These are phyloP conservation scores for Roridomyces roridus DNA, from an alignment of 768 basidiomycete species.

Conservation along the genomic window DNA sequence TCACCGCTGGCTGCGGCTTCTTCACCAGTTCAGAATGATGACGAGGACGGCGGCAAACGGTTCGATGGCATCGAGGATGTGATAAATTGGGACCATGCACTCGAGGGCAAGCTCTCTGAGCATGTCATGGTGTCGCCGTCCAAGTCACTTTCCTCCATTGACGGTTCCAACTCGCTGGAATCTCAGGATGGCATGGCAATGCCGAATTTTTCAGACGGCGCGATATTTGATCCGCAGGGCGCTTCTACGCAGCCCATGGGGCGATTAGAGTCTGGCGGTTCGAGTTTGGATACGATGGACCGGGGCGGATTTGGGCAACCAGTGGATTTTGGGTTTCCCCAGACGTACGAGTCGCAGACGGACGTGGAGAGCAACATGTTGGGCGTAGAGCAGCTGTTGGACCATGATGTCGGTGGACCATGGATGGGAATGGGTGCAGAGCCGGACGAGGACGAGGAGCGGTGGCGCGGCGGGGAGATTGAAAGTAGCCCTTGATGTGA, in stretches of 20 bases:
- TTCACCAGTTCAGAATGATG: not conserved
- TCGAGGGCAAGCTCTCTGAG: not conserved
- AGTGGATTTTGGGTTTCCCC: conserved; percentile 8
- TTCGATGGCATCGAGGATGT: conserved; percentile 6
- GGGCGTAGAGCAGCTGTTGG: conserved; percentile 19
- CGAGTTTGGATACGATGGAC: conserved; percentile 17
- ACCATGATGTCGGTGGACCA: conserved; percentile 18
- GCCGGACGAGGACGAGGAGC: conserved; percentile 15
- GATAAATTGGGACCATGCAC: conserved; percentile 15
- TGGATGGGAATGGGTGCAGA: conserved; percentile 18
- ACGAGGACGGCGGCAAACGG: not conserved
- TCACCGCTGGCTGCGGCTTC: no score
- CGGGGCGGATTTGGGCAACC: conserved; percentile 22
- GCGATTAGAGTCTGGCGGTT: conserved; percentile 2
- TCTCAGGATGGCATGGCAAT: conserved; percentile 15
- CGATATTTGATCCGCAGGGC: conserved; percentile 14
- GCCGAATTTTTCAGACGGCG: conserved; percentile 19
- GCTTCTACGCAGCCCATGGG: conserved; percentile 26
- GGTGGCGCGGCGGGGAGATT: conserved; percentile 3
- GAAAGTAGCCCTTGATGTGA: not conserved
- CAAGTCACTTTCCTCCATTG: conserved; percentile 25
- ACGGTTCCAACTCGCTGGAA: conserved; percentile 21
- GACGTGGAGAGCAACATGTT: conserved; percentile 25
- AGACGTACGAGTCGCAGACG: conserved; percentile 25
- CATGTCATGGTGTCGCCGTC: conserved; percentile 8